A percentile compares a stretch with the other conserved stretches of the same genome.
These are phyloP conservation scores for Mimosa pudica DNA, from an alignment of 306 rosid genomes.

Conservation along the genomic window DNA sequence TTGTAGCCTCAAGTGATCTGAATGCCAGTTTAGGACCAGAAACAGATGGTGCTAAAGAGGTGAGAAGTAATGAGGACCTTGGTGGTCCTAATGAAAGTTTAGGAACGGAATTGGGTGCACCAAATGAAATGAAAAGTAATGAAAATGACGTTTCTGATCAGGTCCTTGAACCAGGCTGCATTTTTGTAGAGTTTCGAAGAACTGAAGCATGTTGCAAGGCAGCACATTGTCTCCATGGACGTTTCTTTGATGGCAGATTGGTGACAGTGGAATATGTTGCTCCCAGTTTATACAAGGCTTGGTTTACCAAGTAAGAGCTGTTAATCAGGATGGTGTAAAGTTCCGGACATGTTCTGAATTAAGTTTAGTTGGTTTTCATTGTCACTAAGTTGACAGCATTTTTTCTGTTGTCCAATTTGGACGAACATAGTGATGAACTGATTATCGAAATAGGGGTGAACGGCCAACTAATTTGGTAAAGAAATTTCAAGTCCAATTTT, in stretches of 20 bases:
- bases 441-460: conserved; percentile 19
- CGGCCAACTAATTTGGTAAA: neutral
- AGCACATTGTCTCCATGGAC: conserved; percentile 83
- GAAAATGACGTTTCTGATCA: conserved; percentile 38
- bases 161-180: conserved; percentile 59
- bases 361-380: neutral
- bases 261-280: conserved; percentile 69
- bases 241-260: conserved; percentile 65
- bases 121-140: conserved; percentile 25
- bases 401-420: conserved; percentile 2
- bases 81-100: conserved; percentile 31
- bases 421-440: neutral
- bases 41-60: conserved; percentile 32
- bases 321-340: neutral
- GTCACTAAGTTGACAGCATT: conserved; percentile 7
- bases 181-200: conserved; percentile 86
- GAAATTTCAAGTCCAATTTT: conserved; percentile 15
- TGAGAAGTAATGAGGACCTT: conserved; percentile 33
- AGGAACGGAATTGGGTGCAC: conserved; percentile 38
- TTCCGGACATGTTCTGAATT: neutral
- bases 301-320: conserved; percentile 57
- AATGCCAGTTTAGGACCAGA: conserved; percentile 39
- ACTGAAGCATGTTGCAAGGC: conserved; percentile 70
- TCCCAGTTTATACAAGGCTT: conserved; percentile 50
- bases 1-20: conserved; percentile 1